Evolutionary conservation across 345 rosid species (phyloP), one percentile per base, ranked within the genome.

Genomic region (Salix brachista): DNA sequence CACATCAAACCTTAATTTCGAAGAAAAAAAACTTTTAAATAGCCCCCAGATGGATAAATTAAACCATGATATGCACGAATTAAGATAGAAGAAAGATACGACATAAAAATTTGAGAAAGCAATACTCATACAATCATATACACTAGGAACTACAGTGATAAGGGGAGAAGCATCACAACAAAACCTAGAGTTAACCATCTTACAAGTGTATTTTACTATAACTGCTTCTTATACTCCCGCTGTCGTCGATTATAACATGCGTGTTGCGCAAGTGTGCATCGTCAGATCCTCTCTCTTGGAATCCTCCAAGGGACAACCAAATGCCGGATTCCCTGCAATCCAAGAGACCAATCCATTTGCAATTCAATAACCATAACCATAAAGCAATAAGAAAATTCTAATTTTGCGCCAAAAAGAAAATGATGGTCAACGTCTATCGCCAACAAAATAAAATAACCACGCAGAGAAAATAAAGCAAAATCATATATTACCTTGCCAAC

Each of bases 301-400:
- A 95, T 37, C 97, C 97, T 70, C 97, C 97, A 74, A 95, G 96
- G 23, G 97, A 95, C 83, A 93, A 79, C 99, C 99, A 95, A 58
- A 95, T 87, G 25, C 84, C 83, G 18, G 91, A 86, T 30, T 93
- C 97, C 84, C 97, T 95, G 84, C 78, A 79, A 41, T 71, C 37
- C 39, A 75, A 34, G 19, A 56, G 10, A 21, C 48, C 72, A 70
- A 69, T 30, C 52, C 54, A 17, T 60, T 44, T 10, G 39, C 34
- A 61, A 69, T n/a, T n/a, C 46, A 25, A 26, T 5, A 71, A 69
- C 36, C 61, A 21, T 5, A 71, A 19, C 18, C 28, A 46, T 10
- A 67, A 72, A 64, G 34, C 17, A 72, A 60, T 0, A 39, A 46
- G 17, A 69, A 25, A 28, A 28, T 9, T 12, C 32, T 6, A 19